phyloP scores from a whole-genome alignment of 805 yeast species.

The Priceomyces melissophilus region DNA sequence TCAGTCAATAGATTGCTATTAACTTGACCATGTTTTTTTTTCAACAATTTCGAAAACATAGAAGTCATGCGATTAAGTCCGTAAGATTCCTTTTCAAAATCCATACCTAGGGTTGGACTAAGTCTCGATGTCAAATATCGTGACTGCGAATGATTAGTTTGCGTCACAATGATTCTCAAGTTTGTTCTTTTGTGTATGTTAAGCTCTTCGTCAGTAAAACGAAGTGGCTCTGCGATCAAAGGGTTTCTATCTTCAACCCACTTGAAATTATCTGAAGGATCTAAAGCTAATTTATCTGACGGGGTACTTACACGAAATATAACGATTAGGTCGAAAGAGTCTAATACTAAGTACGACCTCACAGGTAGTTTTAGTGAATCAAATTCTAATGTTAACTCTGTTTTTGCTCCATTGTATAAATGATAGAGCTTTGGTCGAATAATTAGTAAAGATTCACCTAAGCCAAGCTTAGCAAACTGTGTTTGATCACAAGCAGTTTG shows the following conservation, averaged over 20 bases:
- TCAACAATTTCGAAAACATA: too few species aligned
- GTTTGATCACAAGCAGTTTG: conserved; percentile 42
- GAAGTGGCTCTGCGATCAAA: conserved; percentile 11
- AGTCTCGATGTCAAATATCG: conserved; percentile 31
- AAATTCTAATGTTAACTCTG: conserved; percentile 16
- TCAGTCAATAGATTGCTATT: too few species aligned
- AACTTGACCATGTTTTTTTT: too few species aligned
- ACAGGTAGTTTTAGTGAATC: conserved; percentile 10
- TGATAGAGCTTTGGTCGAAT: conserved; percentile 30
- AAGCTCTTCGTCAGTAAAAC: conserved; percentile 10
- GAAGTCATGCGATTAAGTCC: too few species aligned
- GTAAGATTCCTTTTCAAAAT: too few species aligned
- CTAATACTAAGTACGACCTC: conserved; percentile 24
- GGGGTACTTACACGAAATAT: conserved; percentile 17
- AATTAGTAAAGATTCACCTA: conserved; percentile 16
- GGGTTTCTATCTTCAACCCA: conserved; percentile 11
- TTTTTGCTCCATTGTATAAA: conserved; percentile 2
- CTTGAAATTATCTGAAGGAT: conserved; percentile 25
- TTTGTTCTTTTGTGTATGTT: conserved; percentile 8
- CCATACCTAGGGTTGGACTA: conserved; percentile 13
- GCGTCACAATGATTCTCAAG: conserved; percentile 29
- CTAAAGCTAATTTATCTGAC: conserved; percentile 16
- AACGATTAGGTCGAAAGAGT: conserved; percentile 23
- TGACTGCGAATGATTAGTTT: conserved; percentile 33
- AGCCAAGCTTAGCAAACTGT: conserved; percentile 21